Evolutionary conservation across 2,329 filamentous ascomycete species (phyloP), one percentile per base, ranked within the genome.

Genomic region (Alternaria panax): DNA sequence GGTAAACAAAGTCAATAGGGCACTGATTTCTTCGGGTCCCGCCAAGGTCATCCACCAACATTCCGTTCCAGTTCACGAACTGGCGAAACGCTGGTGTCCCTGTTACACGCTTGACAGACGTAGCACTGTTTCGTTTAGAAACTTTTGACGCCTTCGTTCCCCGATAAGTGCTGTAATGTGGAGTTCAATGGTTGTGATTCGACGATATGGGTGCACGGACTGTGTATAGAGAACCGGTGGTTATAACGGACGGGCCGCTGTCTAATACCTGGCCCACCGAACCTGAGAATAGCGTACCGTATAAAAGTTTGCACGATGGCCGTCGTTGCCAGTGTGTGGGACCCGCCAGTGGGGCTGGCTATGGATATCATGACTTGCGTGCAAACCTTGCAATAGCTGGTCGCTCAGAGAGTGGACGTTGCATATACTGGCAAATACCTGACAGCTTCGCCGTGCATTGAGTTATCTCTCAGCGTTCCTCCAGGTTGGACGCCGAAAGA

Each of bases 61-160:
- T 32, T 24, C 20, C 18, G 28, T 11, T 47, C 27, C 45, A 47
- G 45, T 34, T 22, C 45, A 32, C 45, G 45, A 47, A 32, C 28
- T 47, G 45, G 14, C 45, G 45, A 47, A 34, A 47, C 45, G 30
- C 45, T 47, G 45, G 45, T 47, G 27, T 47, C 28, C 28, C 24
- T 34, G 45, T 24, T 20, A 6, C n/a, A 32, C 20, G 45, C 45
- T 47, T 47, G 45, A 47, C 18, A 32, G 45, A 20, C 45, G 45
- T 47, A 47, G 45, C 28, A 28, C 28, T 22, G 45, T 47, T 47
- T 47, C 45, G 45, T 47, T 47, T 47, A 34, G 28, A 47, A 47
- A 47, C 28, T 16, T 32, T 34, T 34, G 45, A 47, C 45, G 45
- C 45, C 45, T 32, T 22, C 24, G 22, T 32, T 14, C 30, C 45